Percentiles rank a stretch among this genome's conserved stretches.
Evolutionary conservation across 306 rosid species (phyloP).

Genomic region (Dalbergia cultrata): DNA sequence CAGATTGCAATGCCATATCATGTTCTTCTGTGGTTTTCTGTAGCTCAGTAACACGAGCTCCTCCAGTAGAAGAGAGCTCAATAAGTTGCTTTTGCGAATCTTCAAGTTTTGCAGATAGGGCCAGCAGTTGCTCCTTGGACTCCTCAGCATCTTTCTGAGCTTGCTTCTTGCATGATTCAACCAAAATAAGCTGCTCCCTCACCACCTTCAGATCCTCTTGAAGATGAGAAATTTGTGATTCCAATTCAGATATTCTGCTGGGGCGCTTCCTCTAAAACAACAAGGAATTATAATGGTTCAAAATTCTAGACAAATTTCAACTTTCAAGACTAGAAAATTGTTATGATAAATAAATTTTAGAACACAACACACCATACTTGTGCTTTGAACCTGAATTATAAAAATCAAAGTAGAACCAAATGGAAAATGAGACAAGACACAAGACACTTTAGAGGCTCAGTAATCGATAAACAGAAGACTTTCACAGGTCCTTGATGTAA

Average conservation of each 20-base stretch:
- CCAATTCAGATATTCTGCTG: conserved; percentile 84
- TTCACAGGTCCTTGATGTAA: not conserved
- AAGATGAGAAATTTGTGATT: conserved; percentile 82
- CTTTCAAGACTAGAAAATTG: not conserved
- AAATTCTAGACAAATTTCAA: conserved; percentile 12
- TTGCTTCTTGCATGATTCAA: conserved; percentile 78
- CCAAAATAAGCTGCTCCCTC: conserved; percentile 63
- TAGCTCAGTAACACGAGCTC: conserved; percentile 62
- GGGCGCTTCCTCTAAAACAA: conserved; percentile 81
- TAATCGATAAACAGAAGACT: not conserved
- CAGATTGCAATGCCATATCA: conserved; percentile 60
- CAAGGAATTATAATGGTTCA: conserved; percentile 35
- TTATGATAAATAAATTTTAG: not conserved
- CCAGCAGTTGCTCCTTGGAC: conserved; percentile 63
- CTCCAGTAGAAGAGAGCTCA: conserved; percentile 65
- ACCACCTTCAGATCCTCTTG: conserved; percentile 77
- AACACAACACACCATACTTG: conserved; percentile 7
- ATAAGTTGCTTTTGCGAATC: conserved; percentile 70
- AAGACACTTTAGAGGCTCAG: not conserved
- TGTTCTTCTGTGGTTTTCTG: conserved; percentile 63
- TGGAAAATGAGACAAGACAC: conserved; percentile 1
- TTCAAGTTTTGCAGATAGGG: conserved; percentile 71
- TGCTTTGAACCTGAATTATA: not conserved
- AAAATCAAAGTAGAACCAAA: not conserved
- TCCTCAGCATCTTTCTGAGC: conserved; percentile 80